Evolutionary conservation across 441 rosid genomes (phyloP).

Genomic region (Euphorbia corollata): DNA sequence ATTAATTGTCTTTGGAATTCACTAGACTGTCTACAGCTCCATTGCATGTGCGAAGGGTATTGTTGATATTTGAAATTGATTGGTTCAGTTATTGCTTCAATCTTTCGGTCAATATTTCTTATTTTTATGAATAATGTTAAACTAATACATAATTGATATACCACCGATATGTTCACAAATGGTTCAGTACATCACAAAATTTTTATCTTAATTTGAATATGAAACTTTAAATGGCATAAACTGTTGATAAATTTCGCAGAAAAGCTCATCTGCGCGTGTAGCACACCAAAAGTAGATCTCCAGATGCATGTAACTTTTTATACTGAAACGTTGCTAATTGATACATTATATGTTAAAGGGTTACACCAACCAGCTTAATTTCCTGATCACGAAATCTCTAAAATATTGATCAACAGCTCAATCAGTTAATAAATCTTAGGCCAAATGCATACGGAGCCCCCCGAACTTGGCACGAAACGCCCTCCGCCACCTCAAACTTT

Average conservation of each 20-base stretch:
- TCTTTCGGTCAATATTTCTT: neutral
- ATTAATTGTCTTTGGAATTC: too few species aligned
- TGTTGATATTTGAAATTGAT: too few species aligned
- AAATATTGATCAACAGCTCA: neutral
- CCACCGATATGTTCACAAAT: neutral
- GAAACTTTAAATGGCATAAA: neutral
- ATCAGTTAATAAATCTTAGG: neutral
- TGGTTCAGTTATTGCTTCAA: neutral
- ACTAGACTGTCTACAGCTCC: neutral
- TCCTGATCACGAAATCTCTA: neutral
- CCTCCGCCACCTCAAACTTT: too few species aligned
- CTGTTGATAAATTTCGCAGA: neutral
- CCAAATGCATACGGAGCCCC: too few species aligned
- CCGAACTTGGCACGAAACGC: too few species aligned
- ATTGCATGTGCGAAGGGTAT: neutral
- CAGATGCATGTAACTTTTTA: neutral
- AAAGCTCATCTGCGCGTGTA: conserved; percentile 6
- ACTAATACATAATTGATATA: too few species aligned
- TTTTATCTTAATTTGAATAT: neutral
- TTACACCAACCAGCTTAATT: conserved; percentile 1
- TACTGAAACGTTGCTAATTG: neutral
- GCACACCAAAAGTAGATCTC: neutral
- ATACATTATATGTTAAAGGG: neutral
- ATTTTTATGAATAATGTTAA: too few species aligned
- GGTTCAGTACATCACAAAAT: neutral